phyloP scores from a whole-genome alignment of 192 early-diverging fungal genomes.

The Endogone sp. region DNA sequence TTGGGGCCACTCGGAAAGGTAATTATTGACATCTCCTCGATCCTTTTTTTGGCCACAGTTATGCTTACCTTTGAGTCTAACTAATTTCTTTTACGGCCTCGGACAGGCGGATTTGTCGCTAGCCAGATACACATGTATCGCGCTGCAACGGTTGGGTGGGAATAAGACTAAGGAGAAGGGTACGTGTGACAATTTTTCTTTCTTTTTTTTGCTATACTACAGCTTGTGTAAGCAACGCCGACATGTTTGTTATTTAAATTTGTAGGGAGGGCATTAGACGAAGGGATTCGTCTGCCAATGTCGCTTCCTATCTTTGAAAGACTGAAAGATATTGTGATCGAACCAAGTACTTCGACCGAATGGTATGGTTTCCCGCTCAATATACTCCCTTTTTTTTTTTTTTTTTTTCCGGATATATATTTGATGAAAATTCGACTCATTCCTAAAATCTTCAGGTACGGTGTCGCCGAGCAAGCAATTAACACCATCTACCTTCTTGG shows the following conservation, averaged over 20 bases:
- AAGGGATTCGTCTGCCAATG: conserved; percentile 46
- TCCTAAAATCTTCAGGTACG: too few relatives aligned
- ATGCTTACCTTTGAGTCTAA: not conserved
- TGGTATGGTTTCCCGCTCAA: conserved; percentile 42
- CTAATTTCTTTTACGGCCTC: conserved; percentile 4
- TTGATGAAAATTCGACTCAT: conserved; percentile 10
- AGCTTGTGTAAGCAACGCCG: too few relatives aligned
- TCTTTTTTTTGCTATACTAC: too few relatives aligned
- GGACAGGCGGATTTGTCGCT: conserved; percentile 70
- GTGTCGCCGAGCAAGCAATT: conserved; percentile 88
- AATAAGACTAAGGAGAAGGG: conserved; percentile 62
- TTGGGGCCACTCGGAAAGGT: conserved; percentile 79
- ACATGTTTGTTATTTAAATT: not conserved
- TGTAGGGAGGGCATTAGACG: conserved; percentile 21
- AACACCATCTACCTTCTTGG: conserved; percentile 88
- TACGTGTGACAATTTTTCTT: too few relatives aligned
- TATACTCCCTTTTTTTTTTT: conserved; percentile 1
- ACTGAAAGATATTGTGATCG: conserved; percentile 42
- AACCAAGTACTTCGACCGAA: conserved; percentile 38
- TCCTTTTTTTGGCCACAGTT: not conserved
- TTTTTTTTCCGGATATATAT: too few relatives aligned
- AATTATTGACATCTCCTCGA: conserved; percentile 1
- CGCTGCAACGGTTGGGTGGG: conserved; percentile 78
- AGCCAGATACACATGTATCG: conserved; percentile 90
- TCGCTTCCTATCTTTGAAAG: conserved; percentile 53